Conservation (phyloP, 2,329 filamentous ascomycete genomes). For the Colletotrichum magnum region DNA sequence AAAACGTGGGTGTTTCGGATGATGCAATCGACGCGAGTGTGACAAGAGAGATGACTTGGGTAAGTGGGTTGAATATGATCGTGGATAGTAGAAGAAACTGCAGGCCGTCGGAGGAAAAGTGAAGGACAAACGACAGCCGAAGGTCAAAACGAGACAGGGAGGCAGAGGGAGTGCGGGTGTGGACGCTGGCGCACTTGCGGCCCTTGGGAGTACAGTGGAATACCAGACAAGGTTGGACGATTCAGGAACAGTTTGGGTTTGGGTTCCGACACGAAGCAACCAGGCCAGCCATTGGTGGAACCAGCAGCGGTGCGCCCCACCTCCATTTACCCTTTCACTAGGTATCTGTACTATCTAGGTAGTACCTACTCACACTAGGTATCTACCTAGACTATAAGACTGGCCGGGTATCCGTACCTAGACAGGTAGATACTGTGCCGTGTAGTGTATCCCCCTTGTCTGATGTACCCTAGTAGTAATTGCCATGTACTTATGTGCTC, state of each 20-base stretch:
- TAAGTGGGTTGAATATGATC: neutral
- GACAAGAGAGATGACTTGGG: neutral
- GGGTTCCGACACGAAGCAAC: constrained; percentile 37
- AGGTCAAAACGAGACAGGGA: constrained; percentile 9
- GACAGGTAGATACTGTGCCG: too few relatives aligned
- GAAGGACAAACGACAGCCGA: constrained; percentile 10
- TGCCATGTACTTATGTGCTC: too few relatives aligned
- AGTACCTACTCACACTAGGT: too few relatives aligned
- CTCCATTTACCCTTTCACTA: neutral
- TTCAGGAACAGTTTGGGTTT: constrained; percentile 42
- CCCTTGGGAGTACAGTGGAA: constrained; percentile 5
- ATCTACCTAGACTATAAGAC: too few relatives aligned
- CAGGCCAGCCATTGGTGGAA: constrained; percentile 30
- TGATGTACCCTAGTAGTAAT: too few relatives aligned
- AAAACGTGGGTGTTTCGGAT: neutral
- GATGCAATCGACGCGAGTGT: neutral
- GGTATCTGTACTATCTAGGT: neutral
- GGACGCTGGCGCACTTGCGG: neutral
- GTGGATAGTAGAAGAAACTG: neutral
- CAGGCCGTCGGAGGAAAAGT: constrained; percentile 8
- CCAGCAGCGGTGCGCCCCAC: constrained; percentile 13
- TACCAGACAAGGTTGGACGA: constrained; percentile 41
- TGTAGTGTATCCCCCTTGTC: too few relatives aligned
- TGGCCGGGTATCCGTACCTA: too few relatives aligned
- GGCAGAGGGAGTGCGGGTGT: constrained; percentile 34